Conservation (phyloP, 306 rosid genomes). For the Argentina anserina region DNA sequence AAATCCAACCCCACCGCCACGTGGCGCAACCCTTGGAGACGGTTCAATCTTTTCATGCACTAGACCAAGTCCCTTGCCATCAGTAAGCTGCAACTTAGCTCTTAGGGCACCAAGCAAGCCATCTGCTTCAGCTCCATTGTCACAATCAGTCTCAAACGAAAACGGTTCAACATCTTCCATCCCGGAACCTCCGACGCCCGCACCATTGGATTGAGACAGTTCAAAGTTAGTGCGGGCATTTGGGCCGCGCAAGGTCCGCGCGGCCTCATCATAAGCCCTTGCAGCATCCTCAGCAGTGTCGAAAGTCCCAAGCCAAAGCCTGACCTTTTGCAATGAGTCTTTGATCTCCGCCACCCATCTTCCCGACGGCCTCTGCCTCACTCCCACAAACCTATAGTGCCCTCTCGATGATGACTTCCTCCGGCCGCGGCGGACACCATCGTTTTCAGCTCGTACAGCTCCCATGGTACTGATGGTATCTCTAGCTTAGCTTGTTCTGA, state of each 20-base stretch:
- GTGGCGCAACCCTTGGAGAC: background rate
- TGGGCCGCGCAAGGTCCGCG: conserved; percentile 59
- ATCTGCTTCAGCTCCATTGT: conserved; percentile 25
- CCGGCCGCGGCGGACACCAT: conserved; percentile 31
- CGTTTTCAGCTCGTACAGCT: background rate
- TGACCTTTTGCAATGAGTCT: conserved; percentile 65
- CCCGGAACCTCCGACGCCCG: background rate
- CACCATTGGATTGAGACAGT: conserved; percentile 20
- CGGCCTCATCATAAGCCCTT: conserved; percentile 61
- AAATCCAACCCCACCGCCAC: background rate
- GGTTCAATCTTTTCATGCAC: conserved; percentile 15
- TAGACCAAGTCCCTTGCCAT: conserved; percentile 25
- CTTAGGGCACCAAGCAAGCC: conserved; percentile 64
- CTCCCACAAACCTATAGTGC: conserved; percentile 66
- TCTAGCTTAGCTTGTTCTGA: conserved; percentile 6
- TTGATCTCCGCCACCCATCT: conserved; percentile 92
- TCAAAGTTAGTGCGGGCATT: conserved; percentile 76
- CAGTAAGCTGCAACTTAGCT: conserved; percentile 45
- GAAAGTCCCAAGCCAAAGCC: conserved; percentile 80
- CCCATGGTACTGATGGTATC: background rate
- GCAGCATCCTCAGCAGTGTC: conserved; percentile 74
- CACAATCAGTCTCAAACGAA: conserved; percentile 48
- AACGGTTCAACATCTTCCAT: conserved; percentile 40
- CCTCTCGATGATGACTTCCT: conserved; percentile 62
- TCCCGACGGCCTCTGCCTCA: conserved; percentile 71